A percentile compares a stretch with the other conserved stretches of the same genome.
These are phyloP conservation scores for Citrus reticulata DNA, from an alignment of 345 rosid species.

Conservation along the genomic window DNA sequence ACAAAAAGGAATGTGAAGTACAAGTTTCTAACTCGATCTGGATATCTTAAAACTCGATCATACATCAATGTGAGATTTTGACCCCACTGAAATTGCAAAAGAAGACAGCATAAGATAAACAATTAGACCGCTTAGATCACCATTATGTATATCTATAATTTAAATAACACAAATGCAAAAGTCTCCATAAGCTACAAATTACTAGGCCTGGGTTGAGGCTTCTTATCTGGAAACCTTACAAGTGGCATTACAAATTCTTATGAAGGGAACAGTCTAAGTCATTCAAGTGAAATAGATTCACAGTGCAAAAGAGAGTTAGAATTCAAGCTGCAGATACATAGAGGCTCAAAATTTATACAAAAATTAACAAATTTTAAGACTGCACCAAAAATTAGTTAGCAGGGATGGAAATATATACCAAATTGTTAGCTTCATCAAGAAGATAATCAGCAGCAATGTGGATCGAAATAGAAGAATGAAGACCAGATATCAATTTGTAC, in stretches of 20 bases:
- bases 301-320: neutral
- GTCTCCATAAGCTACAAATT: neutral
- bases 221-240: neutral
- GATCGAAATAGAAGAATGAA: constrained; percentile 90
- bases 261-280: neutral
- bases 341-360: neutral
- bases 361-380: neutral
- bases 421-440: constrained; percentile 66
- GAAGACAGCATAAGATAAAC: constrained; percentile 3
- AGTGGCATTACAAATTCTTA: neutral
- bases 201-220: neutral
- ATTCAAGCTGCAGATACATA: neutral
- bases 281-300: neutral
- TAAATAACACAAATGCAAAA: neutral
- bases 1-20: constrained; percentile 94
- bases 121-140: neutral
- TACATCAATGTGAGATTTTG: constrained; percentile 75
- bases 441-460: constrained; percentile 90
- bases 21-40: constrained; percentile 81
- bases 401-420: constrained; percentile 33
- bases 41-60: constrained; percentile 78
- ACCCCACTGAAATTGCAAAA: constrained; percentile 75
- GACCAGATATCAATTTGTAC: constrained; percentile 93
- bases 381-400: too few species aligned
- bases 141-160: neutral